phyloP scores from a whole-genome alignment of 768 basidiomycete species.

The Rhizopogon sp. region DNA sequence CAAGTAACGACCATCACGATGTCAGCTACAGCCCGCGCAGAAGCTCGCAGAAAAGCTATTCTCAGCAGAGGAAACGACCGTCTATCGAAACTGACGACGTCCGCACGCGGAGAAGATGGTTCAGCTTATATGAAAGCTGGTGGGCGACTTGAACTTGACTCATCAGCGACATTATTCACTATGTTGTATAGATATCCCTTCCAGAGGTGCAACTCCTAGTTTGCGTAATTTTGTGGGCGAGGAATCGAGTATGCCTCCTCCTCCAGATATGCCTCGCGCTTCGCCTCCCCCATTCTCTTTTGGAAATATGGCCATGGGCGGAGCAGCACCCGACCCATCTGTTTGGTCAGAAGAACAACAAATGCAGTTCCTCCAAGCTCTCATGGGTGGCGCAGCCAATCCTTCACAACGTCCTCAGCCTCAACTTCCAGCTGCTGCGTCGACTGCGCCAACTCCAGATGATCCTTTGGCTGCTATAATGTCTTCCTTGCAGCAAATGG shows the following conservation, averaged over 20 bases:
- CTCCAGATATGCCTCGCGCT: constrained; percentile 20
- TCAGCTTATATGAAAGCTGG: constrained; percentile 50
- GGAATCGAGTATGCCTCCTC: constrained; percentile 26
- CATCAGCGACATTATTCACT: background rate
- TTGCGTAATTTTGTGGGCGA: constrained; percentile 33
- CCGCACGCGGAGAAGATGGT: constrained; percentile 66
- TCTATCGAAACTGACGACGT: constrained; percentile 74
- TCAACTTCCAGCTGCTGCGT: background rate
- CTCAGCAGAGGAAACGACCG: constrained; percentile 67
- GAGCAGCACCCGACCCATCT: constrained; percentile 42
- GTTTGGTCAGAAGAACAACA: constrained; percentile 70
- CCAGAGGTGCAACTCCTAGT: constrained; percentile 12
- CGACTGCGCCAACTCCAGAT: constrained; percentile 20
- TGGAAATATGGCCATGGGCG: constrained; percentile 12
- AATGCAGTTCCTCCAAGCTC: constrained; percentile 59
- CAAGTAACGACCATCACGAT: constrained; percentile 17
- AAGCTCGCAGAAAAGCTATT: constrained; percentile 75
- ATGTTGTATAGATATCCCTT: constrained; percentile 7
- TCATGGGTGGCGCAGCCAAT: constrained; percentile 39
- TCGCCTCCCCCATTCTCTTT: constrained; percentile 21
- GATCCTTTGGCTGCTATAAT: constrained; percentile 48
- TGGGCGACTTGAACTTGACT: constrained; percentile 1
- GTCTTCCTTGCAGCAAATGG: constrained; percentile 21
- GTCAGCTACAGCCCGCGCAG: constrained; percentile 64
- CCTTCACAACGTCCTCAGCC: constrained; percentile 18